These are phyloP conservation scores for Trichoderma asperelloides DNA, from an alignment of 495 filamentous ascomycete species.

Conservation along the genomic window DNA sequence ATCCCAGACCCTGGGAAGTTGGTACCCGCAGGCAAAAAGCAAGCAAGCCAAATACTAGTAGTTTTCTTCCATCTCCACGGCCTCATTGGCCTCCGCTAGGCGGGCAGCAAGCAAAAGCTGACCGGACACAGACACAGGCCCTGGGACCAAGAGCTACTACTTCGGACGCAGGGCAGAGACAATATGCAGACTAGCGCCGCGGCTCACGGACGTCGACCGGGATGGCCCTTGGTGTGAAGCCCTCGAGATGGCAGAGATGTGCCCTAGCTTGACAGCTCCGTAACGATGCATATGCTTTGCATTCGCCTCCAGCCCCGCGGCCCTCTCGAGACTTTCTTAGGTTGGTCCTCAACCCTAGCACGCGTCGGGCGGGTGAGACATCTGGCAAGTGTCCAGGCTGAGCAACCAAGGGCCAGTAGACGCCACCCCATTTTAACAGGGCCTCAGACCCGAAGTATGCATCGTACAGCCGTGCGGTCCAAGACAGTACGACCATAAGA, in stretches of 20 bases:
- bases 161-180: slow-evolving; percentile 3
- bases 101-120: background rate
- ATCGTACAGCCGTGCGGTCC: background rate
- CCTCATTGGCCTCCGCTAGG: background rate
- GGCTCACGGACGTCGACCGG: slow-evolving; percentile 4
- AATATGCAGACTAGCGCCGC: background rate
- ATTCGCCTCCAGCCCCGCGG: background rate
- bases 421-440: background rate
- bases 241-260: background rate
- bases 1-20: background rate
- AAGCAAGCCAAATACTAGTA: background rate
- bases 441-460: background rate
- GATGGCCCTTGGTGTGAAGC: background rate
- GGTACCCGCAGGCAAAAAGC: background rate
- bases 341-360: background rate
- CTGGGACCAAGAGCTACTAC: background rate
- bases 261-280: background rate
- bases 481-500: background rate
- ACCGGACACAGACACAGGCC: background rate
- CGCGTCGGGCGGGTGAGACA: background rate
- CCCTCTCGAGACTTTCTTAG: background rate
- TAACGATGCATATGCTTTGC: background rate
- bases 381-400: background rate
- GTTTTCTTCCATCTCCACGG: background rate
- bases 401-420: background rate